These are phyloP conservation scores for Megacollybia marginata DNA, from an alignment of 768 basidiomycete species.

Conservation along the genomic window DNA sequence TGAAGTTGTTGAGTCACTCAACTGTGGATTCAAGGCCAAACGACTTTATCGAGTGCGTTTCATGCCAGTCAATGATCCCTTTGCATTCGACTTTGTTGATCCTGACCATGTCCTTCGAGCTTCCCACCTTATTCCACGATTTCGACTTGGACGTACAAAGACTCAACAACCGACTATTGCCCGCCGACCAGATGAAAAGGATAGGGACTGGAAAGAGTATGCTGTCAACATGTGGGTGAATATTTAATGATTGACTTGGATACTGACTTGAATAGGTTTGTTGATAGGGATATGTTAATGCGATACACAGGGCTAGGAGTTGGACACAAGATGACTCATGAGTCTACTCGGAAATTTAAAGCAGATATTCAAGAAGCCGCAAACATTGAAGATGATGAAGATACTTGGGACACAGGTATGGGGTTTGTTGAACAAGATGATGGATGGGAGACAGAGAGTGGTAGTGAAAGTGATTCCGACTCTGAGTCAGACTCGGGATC, in stretches of 20 bases:
- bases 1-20: not conserved
- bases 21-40: not conserved
- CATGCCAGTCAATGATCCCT: not conserved
- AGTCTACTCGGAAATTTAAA: not conserved
- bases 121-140: conserved; percentile 7
- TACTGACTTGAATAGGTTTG: conserved; percentile 4
- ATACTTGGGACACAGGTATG: no score
- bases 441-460: no score
- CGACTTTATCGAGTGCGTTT: conserved; percentile 3
- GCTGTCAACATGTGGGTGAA: conserved; percentile 15
- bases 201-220: conserved; percentile 10
- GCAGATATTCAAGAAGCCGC: no score
- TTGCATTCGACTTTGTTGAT: conserved; percentile 7
- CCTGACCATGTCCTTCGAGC: conserved; percentile 6
- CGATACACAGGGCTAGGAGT: conserved; percentile 13
- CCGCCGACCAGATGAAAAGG: conserved; percentile 6
- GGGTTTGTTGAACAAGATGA: no score
- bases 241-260: not conserved
- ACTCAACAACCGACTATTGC: no score
- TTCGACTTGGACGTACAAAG: conserved; percentile 2
- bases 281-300: conserved; percentile 16
- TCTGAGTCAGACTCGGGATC: no score
- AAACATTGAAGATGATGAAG: no score
- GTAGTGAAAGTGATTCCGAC: no score
- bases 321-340: conserved; percentile 8